These are phyloP conservation scores for Trichoderma sp. DNA, from an alignment of 2,329 filamentous ascomycete species.

Conservation along the genomic window DNA sequence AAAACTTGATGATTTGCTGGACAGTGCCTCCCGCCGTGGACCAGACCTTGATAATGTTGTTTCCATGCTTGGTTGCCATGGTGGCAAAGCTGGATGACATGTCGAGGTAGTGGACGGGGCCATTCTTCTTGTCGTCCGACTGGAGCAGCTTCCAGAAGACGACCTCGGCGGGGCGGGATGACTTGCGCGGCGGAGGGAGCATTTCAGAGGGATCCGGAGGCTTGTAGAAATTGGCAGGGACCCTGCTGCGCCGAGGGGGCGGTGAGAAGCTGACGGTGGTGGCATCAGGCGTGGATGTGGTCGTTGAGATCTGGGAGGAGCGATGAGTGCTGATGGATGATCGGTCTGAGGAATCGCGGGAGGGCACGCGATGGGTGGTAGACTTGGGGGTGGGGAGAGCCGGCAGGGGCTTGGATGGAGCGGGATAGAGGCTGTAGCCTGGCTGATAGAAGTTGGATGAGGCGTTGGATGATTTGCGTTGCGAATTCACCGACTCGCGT, in stretches of 20 bases:
- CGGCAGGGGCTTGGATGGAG: conserved; percentile 32
- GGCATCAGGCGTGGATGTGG: conserved; percentile 23
- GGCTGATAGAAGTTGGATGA: conserved; percentile 27
- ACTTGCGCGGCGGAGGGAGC: conserved; percentile 7
- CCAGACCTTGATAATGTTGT: conserved; percentile 91
- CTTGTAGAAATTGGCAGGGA: conserved; percentile 14
- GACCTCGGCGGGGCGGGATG: conserved; percentile 28
- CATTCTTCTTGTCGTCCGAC: conserved; percentile 38
- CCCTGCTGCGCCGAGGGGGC: conserved; percentile 24
- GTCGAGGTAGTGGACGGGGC: conserved; percentile 43
- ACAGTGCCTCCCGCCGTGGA: conserved; percentile 79
- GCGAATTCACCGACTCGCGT: conserved; percentile 24
- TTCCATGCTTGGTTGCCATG: conserved; percentile 43
- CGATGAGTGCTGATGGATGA: conserved; percentile 29
- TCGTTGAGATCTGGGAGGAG: conserved; percentile 28
- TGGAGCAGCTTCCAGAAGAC: conserved; percentile 34
- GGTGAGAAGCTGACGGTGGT: conserved; percentile 27
- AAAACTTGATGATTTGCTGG: conserved; percentile 50
- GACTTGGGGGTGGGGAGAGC: conserved; percentile 29
- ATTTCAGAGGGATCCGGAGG: conserved; percentile 9
- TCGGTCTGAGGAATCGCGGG: conserved; percentile 26
- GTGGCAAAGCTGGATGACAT: conserved; percentile 40
- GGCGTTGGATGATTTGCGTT: conserved; percentile 27
- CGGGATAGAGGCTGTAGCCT: conserved; percentile 30
- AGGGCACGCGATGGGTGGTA: conserved; percentile 23